Evolutionary conservation across 805 yeast species (phyloP), one percentile per base, ranked within the genome.

Genomic region (Debaryomyces tyrocola): DNA sequence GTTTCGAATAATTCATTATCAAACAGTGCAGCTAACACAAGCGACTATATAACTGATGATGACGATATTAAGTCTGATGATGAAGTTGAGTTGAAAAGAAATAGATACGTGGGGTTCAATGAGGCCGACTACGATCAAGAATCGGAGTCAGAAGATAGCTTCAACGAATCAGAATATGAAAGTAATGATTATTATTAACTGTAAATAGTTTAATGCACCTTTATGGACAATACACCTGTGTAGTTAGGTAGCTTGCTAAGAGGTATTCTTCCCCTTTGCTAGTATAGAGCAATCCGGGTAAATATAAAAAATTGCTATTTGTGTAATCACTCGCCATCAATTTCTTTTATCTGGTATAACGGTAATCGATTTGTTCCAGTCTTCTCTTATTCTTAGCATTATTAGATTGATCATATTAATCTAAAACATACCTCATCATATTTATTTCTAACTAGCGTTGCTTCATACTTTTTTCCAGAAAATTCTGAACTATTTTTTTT

Each of bases 71-170:
- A 59, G 38, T 58, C 72, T 3, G 76, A 73, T 49, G 77, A 71
- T 53, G 78, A 73, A 54, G 75, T 73, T 8, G 77, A 73, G 50
- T 60, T 70, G 46, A 73, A 73, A 54, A 59, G 78, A 44, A 67
- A 66, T 44, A 57, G 78, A 42, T 73, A 67, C 43, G 63, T 60
- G 28, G 77, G 74, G n/a, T 70, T 73, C 52, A 62, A 70, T 48
- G 77, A 71, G 52, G 78, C 77, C 3, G 78, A 73, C 56, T 73
- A 73, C 58, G 77, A 73, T 50, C 61, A 63, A 38, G 73, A 63
- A 20, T 60, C 66, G 44, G 73, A 68, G 40, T 59, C 67, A n/a
- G 55, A 54, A 34, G 51, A 51, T 27, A 52, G 57, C 35, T 45
- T 59, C 27, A 56, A 60, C 20, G 70, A 63, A 46, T 52, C 59